These are phyloP conservation scores for Cryomyces minteri DNA, from an alignment of 495 filamentous ascomycete genomes.

Conservation along the genomic window DNA sequence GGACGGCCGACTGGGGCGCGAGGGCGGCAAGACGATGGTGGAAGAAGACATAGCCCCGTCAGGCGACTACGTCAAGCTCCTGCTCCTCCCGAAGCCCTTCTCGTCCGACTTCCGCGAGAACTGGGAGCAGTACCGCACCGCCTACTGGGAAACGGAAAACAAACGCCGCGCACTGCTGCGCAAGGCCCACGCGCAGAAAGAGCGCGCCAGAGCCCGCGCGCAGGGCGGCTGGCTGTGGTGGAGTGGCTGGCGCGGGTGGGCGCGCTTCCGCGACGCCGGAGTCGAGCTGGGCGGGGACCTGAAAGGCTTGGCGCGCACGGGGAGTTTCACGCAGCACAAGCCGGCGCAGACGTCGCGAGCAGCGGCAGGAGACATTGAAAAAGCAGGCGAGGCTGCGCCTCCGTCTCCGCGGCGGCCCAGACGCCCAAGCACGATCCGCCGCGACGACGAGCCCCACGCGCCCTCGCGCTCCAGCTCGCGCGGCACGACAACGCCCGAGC, in stretches of 20 bases:
- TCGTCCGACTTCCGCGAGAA: constrained; percentile 90
- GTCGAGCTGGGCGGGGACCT: no score
- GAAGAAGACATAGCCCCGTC: constrained; percentile 77
- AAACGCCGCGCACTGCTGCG: constrained; percentile 62
- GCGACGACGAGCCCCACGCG: no score
- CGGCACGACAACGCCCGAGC: no score
- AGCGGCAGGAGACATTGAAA: no score
- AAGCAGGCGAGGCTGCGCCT: no score
- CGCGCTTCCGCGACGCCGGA: not conserved
- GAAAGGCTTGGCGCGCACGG: no score
- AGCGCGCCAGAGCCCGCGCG: constrained; percentile 43
- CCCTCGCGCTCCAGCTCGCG: no score
- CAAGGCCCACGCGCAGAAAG: constrained; percentile 42
- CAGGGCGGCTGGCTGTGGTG: constrained; percentile 75
- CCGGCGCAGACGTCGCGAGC: no score
- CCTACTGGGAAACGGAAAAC: constrained; percentile 96
- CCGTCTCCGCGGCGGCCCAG: no score
- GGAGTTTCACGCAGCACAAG: no score
- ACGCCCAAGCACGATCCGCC: no score
- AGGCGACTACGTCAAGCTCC: constrained; percentile 76
- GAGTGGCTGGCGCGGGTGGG: constrained; percentile 44
- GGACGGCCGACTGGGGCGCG: constrained; percentile 1
- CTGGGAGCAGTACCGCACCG: constrained; percentile 82
- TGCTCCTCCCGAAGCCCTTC: constrained; percentile 87
- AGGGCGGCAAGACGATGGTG: constrained; percentile 9